A percentile compares a stretch with the other conserved stretches of the same genome.
Conservation (phyloP, 2,329 filamentous ascomycete genomes). For the Pseudogymnoascus sp. region DNA sequence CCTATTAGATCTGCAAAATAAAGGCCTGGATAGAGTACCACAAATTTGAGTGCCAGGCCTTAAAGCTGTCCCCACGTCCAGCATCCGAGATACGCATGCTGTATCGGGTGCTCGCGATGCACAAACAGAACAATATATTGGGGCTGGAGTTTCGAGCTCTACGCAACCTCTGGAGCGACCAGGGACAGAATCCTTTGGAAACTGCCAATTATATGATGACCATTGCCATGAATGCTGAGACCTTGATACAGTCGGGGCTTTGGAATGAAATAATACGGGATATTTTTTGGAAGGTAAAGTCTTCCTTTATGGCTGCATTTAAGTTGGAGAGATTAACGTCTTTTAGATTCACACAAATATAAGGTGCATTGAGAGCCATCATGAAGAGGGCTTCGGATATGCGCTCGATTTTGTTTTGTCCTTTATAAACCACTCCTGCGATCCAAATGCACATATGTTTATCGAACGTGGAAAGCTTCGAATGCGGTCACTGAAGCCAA, state of each 20-base stretch:
- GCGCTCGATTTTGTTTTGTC: conserved; percentile 25
- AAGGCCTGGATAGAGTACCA: background rate
- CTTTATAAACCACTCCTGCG: conserved; percentile 31
- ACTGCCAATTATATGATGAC: no score
- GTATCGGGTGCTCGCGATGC: background rate
- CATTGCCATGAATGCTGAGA: background rate
- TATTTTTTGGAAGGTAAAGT: background rate
- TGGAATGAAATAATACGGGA: background rate
- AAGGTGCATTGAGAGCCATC: no score
- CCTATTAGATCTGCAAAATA: background rate
- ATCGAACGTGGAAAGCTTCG: conserved; percentile 27
- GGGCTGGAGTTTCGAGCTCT: background rate
- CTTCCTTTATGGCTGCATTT: background rate
- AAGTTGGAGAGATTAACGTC: background rate
- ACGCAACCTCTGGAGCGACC: background rate
- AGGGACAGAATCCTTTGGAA: background rate
- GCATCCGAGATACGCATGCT: background rate
- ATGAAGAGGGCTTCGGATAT: background rate
- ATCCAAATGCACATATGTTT: conserved; percentile 28
- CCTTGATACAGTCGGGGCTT: background rate
- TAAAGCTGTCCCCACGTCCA: background rate
- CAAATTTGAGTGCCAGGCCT: background rate
- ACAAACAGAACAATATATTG: background rate
- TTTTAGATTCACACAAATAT: background rate
- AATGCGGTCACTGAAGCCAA: conserved; percentile 25